phyloP scores from a whole-genome alignment of 2,329 filamentous ascomycete species.

The Aspergillus fischeri region DNA sequence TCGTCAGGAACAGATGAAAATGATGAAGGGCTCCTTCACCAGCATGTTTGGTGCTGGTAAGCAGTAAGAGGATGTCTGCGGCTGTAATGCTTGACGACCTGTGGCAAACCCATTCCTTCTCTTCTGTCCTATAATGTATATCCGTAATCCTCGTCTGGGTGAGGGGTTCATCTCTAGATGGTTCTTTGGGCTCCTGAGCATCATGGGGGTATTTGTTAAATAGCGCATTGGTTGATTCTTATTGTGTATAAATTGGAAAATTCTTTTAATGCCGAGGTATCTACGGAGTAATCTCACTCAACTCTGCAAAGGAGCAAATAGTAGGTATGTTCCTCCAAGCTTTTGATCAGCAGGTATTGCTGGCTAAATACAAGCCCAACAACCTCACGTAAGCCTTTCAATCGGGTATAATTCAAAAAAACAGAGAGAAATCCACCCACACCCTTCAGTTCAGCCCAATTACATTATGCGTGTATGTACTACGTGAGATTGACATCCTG shows the following conservation, averaged over 20 bases:
- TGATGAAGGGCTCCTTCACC: constrained; percentile 76
- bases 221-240: constrained; percentile 26
- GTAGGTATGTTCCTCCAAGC: neutral
- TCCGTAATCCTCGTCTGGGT: constrained; percentile 16
- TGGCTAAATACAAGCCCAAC: neutral
- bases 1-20: constrained; percentile 86
- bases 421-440: neutral
- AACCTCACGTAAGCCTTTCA: neutral
- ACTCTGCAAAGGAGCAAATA: neutral
- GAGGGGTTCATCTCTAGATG: constrained; percentile 27
- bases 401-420: neutral
- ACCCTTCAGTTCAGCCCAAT: neutral
- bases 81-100: constrained; percentile 4
- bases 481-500: constrained; percentile 34
- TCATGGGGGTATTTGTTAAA: constrained; percentile 33
- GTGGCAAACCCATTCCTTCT: constrained; percentile 7
- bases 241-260: constrained; percentile 22
- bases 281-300: neutral
- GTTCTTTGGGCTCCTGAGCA: constrained; percentile 23
- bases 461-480: neutral
- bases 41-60: constrained; percentile 48
- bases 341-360: neutral
- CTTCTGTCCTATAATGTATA: constrained; percentile 18
- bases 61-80: constrained; percentile 16
- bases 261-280: constrained; percentile 8